Percentiles rank a stretch among this genome's conserved stretches.
phyloP scores from a whole-genome alignment of 139 green algal genomes.

The Nannochloris sp. region DNA sequence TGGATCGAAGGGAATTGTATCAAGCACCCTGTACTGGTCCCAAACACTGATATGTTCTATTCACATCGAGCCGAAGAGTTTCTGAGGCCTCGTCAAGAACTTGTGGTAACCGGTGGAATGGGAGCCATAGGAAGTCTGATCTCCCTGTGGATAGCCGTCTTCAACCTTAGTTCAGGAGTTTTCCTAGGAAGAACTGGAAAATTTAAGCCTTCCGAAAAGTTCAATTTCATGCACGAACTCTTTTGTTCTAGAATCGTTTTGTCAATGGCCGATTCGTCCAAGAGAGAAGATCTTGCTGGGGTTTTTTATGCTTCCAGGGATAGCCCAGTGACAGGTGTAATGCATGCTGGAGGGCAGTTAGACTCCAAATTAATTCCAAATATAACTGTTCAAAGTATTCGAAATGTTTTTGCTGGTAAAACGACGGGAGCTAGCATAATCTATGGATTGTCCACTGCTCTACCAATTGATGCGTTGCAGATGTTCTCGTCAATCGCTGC shows the following conservation, averaged over 20 bases:
- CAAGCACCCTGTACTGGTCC: no score
- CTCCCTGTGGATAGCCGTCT: constrained; percentile 40
- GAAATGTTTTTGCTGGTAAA: constrained; percentile 31
- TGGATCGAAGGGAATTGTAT: no score
- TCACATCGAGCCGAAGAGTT: no score
- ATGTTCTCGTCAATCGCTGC: constrained; percentile 49
- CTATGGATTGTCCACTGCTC: not conserved
- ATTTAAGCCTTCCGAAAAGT: not conserved
- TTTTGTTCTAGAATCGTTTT: no score
- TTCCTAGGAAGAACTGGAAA: constrained; percentile 27
- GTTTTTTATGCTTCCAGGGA: not conserved
- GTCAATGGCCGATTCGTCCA: constrained; percentile 11
- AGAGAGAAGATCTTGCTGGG: not conserved
- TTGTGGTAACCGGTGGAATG: constrained; percentile 28
- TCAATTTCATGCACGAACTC: no score
- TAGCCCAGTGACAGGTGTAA: not conserved
- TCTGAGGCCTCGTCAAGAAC: no score
- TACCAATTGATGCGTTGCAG: constrained; percentile 13
- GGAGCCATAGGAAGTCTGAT: constrained; percentile 39
- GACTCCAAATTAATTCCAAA: constrained; percentile 27
- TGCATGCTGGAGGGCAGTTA: constrained; percentile 22
- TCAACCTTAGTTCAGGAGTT: constrained; percentile 3
- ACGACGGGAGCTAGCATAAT: constrained; percentile 21
- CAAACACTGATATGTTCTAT: no score
- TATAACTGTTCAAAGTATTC: constrained; percentile 9